Base-by-base conservation (phyloP, 441 rosid species). In the Arabidopsis lyrata region DNA sequence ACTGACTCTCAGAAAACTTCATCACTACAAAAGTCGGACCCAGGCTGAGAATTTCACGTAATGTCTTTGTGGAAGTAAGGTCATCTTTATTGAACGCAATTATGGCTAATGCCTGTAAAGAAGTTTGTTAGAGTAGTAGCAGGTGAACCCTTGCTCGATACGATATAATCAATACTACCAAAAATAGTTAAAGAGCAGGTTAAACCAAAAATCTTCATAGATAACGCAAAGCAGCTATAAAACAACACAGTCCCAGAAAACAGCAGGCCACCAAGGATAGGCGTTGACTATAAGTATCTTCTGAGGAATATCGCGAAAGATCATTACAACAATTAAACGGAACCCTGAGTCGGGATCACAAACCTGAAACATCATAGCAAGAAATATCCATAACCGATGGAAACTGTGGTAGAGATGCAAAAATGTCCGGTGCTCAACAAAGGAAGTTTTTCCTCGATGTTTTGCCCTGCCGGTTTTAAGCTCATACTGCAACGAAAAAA, bases 321-420 rank as follows among this genome's bases (percentile, higher is more conserved):
- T 16, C 11, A 66, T 8, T 1, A 41, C 42, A 77, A 42, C 52
- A 77, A 42, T 44, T 18, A 62, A 48, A 78, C 54, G 15, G 16
- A 68, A 16, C 48, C 48, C 74, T 63, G 47, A 65, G 60, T 55
- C 5, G 50, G 71, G 74, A 15, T 48, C 59, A 32, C 88, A 76
- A 68, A 93, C 99, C 99, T 95, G 99, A 81, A 95, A 93, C 99
- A 95, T 95, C 98, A 95, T 87, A 71, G 81, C 78, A 49, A 95
- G 96, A 85, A 95, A 95, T 77, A 95, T 91, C 99, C 99, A 95
- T 18, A 95, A 88, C 47, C 99, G 98, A 73, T 93, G 98, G 80
- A 95, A 95, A 83, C 98, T 95, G 73, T 93, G 99, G 78, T 90
- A 95, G 72, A 95, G 95, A 88, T 95, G 99, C 79, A 95, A 81